Conservation (phyloP, 2,329 filamentous ascomycete species). For the Xylaria hypoxylon region DNA sequence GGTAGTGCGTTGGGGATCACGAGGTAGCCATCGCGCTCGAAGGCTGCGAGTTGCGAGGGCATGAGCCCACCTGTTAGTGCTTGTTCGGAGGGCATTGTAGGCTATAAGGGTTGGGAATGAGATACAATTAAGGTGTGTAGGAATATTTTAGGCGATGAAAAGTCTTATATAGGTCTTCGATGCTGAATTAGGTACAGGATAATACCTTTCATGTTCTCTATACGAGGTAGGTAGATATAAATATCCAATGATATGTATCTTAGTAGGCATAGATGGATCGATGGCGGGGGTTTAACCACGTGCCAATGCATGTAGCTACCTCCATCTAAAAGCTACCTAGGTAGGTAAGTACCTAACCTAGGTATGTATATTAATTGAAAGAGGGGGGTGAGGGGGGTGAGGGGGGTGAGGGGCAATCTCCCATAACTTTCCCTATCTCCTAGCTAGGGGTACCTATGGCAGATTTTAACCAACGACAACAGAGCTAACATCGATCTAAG, state of each 20-base stretch:
- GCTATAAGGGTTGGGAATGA: not conserved
- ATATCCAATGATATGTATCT: not conserved
- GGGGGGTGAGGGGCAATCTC: slow-evolving; percentile 9
- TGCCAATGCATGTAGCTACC: slow-evolving; percentile 14
- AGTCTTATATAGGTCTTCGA: not conserved
- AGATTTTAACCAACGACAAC: slow-evolving; percentile 1
- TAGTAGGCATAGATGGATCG: not conserved
- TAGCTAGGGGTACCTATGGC: not conserved
- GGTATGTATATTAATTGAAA: not conserved
- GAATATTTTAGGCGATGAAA: not conserved
- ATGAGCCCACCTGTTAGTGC: slow-evolving; percentile 68
- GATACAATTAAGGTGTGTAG: not conserved
- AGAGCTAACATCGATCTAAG: slow-evolving; percentile 6
- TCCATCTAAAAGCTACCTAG: not conserved
- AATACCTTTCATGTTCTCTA: no score
- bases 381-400: slow-evolving; percentile 21
- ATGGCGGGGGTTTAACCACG: slow-evolving; percentile 28
- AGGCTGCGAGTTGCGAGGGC: slow-evolving; percentile 75
- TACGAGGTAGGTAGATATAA: not conserved
- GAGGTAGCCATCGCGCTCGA: slow-evolving; percentile 88
- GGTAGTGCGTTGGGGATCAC: slow-evolving; percentile 83
- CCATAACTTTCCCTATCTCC: not conserved
- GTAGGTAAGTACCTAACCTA: slow-evolving; percentile 21
- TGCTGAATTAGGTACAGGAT: not conserved
- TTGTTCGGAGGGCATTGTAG: slow-evolving; percentile 35